Conservation (phyloP, 208 protist species). For the Leishmania gerbilli region DNA sequence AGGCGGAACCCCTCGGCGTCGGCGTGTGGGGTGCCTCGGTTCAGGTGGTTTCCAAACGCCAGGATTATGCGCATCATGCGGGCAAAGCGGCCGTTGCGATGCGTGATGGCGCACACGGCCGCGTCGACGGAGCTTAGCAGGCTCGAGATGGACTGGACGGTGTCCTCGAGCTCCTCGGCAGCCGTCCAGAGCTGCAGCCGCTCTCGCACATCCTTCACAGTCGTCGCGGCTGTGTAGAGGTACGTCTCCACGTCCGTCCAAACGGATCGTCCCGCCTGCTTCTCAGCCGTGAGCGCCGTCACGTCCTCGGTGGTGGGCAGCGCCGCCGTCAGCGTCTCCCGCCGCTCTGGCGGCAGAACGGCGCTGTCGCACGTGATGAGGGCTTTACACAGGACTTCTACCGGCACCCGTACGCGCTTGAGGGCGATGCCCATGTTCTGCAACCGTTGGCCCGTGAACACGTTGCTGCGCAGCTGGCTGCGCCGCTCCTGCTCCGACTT, state of each 20-base stretch:
- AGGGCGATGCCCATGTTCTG: conserved; percentile 82
- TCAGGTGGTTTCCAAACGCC: conserved; percentile 77
- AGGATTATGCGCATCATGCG: conserved; percentile 54
- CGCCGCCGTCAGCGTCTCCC: conserved; percentile 43
- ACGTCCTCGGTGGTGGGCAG: conserved; percentile 65
- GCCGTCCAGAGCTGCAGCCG: conserved; percentile 71
- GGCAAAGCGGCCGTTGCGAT: conserved; percentile 56
- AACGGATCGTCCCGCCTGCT: conserved; percentile 36
- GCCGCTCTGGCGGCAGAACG: conserved; percentile 45
- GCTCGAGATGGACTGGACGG: conserved; percentile 36
- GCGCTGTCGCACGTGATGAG: conserved; percentile 56
- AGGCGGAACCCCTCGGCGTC: conserved; percentile 71
- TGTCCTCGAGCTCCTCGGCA: conserved; percentile 52
- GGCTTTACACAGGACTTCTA: conserved; percentile 47
- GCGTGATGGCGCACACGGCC: conserved; percentile 45
- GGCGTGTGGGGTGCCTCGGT: conserved; percentile 62
- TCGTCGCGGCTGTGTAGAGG: conserved; percentile 55
- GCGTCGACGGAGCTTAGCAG: conserved; percentile 55
- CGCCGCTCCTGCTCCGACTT: conserved; percentile 23
- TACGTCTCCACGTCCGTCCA: conserved; percentile 73
- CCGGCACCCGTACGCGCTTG: conserved; percentile 60
- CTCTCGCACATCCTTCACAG: conserved; percentile 61
- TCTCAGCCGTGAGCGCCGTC: conserved; percentile 42
- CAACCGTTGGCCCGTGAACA: conserved; percentile 58
- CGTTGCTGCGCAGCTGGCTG: conserved; percentile 44